These are phyloP conservation scores for Xylaria sp. DNA, from an alignment of 2,329 filamentous ascomycete genomes.

Conservation along the genomic window DNA sequence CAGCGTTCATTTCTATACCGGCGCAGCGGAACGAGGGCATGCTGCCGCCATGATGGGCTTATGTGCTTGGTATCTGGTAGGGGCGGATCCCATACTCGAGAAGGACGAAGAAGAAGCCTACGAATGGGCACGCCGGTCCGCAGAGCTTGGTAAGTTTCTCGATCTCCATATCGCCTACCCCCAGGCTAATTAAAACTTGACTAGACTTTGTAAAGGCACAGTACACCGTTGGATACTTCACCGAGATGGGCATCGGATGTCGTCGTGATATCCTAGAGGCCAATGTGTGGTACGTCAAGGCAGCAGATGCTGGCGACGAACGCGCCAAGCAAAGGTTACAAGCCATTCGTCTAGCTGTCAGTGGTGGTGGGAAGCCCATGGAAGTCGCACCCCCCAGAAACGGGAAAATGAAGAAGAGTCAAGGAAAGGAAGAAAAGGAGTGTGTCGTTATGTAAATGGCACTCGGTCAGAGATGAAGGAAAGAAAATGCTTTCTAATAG, in stretches of 20 bases:
- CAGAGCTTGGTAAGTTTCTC: constrained; percentile 76
- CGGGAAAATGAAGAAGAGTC: constrained; percentile 62
- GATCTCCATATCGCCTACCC: not conserved
- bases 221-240: constrained; percentile 96
- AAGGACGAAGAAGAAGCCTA: constrained; percentile 97
- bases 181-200: constrained; percentile 33
- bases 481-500: not conserved
- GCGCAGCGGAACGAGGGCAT: constrained; percentile 85
- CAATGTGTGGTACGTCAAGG: constrained; percentile 98
- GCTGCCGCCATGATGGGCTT: constrained; percentile 95
- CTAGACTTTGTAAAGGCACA: constrained; percentile 80
- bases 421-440: constrained; percentile 59
- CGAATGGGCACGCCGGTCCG: constrained; percentile 91
- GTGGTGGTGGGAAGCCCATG: constrained; percentile 64
- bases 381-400: constrained; percentile 64
- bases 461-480: constrained; percentile 17
- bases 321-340: constrained; percentile 86
- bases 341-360: constrained; percentile 85
- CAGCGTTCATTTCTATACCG: constrained; percentile 97
- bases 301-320: constrained; percentile 90
- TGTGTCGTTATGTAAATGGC: constrained; percentile 66
- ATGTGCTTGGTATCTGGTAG: constrained; percentile 98
- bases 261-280: constrained; percentile 93
- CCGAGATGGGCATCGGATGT: constrained; percentile 97
- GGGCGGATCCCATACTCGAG: constrained; percentile 88